Conservation (phyloP, 129 eudicot genomes). For the Centaurea solstitialis region DNA sequence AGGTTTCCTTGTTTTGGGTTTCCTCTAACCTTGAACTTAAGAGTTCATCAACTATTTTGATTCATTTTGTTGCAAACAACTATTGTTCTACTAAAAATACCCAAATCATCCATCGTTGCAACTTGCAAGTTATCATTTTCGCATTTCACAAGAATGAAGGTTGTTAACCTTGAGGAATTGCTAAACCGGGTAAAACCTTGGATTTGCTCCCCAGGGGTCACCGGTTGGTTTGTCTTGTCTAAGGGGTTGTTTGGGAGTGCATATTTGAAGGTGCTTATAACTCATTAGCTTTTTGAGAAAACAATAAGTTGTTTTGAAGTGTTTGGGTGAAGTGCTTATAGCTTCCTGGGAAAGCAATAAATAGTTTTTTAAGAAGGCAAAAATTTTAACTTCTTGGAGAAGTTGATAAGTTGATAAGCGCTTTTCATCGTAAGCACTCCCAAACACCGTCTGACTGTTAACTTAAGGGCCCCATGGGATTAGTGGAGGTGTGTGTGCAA, state of each 20-base stretch:
- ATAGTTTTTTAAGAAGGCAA: too few species aligned
- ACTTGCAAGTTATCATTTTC: not conserved
- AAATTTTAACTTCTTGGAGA: too few species aligned
- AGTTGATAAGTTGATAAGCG: too few species aligned
- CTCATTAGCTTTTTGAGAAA: too few species aligned
- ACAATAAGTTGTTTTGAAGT: too few species aligned
- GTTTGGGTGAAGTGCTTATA: too few species aligned
- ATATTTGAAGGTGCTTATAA: too few species aligned
- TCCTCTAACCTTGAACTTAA: constrained; percentile 1
- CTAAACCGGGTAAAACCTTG: not conserved
- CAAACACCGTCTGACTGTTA: too few species aligned
- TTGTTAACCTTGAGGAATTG: not conserved
- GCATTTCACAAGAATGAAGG: not conserved
- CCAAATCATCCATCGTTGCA: not conserved
- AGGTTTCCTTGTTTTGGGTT: not conserved
- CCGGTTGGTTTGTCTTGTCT: not conserved
- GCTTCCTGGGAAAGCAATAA: too few species aligned
- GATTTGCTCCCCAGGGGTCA: not conserved
- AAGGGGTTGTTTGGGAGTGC: too few species aligned
- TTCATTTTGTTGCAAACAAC: not conserved
- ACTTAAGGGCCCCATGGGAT: not conserved
- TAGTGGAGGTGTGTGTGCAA: not conserved
- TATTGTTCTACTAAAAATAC: not conserved
- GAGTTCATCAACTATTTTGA: not conserved
- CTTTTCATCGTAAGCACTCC: too few species aligned